Percentiles rank a stretch among this genome's conserved stretches.
phyloP scores from a whole-genome alignment of 1,139 yeast species.

The Magnusiomyces tetraspermus region DNA sequence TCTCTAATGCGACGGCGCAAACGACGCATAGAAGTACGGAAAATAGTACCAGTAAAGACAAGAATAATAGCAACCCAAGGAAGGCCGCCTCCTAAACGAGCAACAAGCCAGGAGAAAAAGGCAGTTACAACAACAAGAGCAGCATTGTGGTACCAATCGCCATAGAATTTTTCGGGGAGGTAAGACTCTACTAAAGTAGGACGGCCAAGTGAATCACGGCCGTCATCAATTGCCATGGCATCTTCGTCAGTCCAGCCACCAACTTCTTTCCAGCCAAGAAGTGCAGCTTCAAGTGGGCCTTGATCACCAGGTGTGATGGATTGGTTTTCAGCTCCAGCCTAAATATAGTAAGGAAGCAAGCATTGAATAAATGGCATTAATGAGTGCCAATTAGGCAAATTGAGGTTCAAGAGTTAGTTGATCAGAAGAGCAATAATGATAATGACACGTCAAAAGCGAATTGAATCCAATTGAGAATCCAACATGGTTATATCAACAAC shows the following conservation, averaged over 20 bases:
- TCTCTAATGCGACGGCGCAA: constrained; percentile 68
- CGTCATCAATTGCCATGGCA: constrained; percentile 45
- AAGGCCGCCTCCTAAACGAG: constrained; percentile 64
- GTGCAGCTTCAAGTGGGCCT: constrained; percentile 20
- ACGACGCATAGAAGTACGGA: constrained; percentile 74
- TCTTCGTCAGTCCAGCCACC: constrained; percentile 76
- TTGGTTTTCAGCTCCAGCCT: neutral
- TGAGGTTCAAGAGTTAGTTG: neutral
- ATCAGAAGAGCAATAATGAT: neutral
- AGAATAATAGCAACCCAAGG: constrained; percentile 74
- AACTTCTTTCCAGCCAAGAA: constrained; percentile 86
- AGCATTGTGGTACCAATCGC: constrained; percentile 93
- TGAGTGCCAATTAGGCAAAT: neutral
- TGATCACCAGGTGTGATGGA: neutral
- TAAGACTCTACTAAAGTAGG: constrained; percentile 64
- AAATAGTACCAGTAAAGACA: constrained; percentile 50
- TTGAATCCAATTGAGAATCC: neutral
- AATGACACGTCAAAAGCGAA: neutral
- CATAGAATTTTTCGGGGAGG: constrained; percentile 64
- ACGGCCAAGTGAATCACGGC: constrained; percentile 55
- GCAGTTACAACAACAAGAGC: constrained; percentile 60
- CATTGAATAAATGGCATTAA: neutral
- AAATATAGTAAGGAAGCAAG: neutral
- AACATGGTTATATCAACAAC: no score
- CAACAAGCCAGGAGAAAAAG: constrained; percentile 65